Conservation (phyloP, 805 yeast genomes). For the Ogataea neopini region DNA sequence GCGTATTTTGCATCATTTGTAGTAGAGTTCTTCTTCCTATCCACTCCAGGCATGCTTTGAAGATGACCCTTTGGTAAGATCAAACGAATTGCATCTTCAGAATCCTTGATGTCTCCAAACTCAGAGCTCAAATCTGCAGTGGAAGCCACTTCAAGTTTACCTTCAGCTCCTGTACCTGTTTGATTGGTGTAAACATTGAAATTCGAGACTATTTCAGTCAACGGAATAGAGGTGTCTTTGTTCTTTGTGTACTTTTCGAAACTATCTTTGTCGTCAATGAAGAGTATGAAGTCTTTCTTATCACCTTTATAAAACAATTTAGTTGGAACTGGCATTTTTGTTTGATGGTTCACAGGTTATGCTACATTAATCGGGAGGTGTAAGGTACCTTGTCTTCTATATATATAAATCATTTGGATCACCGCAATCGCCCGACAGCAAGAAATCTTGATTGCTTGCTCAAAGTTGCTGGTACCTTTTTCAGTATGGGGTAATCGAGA, state of each 20-base stretch:
- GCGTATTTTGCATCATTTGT: constrained; percentile 46
- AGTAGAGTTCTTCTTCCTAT: constrained; percentile 26
- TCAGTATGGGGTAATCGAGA: not conserved
- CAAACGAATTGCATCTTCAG: constrained; percentile 52
- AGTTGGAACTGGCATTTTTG: constrained; percentile 30
- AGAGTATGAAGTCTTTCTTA: constrained; percentile 63
- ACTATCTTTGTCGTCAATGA: constrained; percentile 55
- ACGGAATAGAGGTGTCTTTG: constrained; percentile 52
- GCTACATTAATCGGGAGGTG: too few relatives aligned
- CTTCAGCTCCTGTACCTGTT: constrained; percentile 67
- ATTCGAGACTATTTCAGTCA: constrained; percentile 60
- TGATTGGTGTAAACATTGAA: constrained; percentile 65
- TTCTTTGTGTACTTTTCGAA: constrained; percentile 50
- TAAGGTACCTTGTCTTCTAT: too few relatives aligned
- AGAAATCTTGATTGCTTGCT: not conserved
- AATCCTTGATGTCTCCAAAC: constrained; percentile 59
- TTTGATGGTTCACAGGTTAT: not conserved
- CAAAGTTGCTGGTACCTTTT: not conserved
- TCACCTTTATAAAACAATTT: constrained; percentile 68
- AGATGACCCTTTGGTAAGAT: constrained; percentile 63
- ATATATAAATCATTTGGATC: too few relatives aligned
- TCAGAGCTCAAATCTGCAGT: constrained; percentile 62
- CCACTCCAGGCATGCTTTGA: constrained; percentile 37
- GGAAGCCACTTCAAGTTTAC: constrained; percentile 72
- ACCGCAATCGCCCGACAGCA: not conserved